phyloP scores from a whole-genome alignment of 495 filamentous ascomycete genomes.

The Cercophora sp. region DNA sequence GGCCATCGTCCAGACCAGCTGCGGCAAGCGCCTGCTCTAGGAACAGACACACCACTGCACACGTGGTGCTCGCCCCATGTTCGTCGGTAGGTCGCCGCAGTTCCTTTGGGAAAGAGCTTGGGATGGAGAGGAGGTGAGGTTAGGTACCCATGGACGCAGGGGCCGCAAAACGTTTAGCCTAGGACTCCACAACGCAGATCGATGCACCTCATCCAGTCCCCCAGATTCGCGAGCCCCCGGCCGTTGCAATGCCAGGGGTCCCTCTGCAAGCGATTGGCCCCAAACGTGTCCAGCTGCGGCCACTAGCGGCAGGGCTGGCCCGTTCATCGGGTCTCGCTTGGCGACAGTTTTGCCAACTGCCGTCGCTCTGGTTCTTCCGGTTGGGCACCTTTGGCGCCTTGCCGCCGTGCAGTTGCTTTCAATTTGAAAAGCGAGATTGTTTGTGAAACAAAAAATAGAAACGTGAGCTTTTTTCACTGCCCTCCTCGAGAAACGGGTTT shows the following conservation, averaged over 20 bases:
- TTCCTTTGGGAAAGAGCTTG: not conserved
- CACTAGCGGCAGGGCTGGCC: slow-evolving; percentile 3
- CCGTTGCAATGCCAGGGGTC: slow-evolving; percentile 15
- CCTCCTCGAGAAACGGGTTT: too few relatives aligned
- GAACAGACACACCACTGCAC: too few relatives aligned
- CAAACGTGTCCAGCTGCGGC: slow-evolving; percentile 6
- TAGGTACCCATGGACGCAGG: slow-evolving; percentile 7
- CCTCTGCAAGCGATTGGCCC: slow-evolving; percentile 25
- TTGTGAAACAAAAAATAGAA: too few relatives aligned
- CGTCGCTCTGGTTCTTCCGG: too few relatives aligned
- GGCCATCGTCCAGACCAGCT: not conserved
- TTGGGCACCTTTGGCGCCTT: slow-evolving; percentile 2
- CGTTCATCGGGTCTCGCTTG: not conserved
- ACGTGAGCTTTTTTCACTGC: too few relatives aligned
- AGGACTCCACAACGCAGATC: slow-evolving; percentile 4
- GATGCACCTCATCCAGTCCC: slow-evolving; percentile 23
- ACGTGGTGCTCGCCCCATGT: too few relatives aligned
- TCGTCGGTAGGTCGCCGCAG: too few relatives aligned
- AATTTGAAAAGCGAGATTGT: not conserved
- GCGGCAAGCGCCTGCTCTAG: not conserved
- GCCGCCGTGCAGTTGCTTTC: not conserved
- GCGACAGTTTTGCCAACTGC: not conserved
- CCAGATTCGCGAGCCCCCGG: slow-evolving; percentile 25
- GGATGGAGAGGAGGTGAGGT: not conserved
- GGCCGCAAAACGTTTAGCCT: slow-evolving; percentile 14